phyloP scores from a whole-genome alignment of 805 yeast species.

The Naumovozyma dairenensis region DNA sequence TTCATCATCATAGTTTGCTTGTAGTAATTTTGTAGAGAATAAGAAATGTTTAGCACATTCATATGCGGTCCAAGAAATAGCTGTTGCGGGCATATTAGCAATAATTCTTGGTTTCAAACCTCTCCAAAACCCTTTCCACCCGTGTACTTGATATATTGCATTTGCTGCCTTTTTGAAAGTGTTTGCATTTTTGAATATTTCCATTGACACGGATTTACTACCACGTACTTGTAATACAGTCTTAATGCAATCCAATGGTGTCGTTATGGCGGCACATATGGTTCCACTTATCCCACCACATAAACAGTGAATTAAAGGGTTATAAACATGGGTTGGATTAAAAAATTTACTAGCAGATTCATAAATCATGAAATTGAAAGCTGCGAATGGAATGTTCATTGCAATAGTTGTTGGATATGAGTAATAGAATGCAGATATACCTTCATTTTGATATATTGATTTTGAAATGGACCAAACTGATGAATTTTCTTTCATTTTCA shows the following conservation, averaged over 20 bases:
- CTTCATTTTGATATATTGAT: conserved; percentile 50
- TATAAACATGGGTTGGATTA: conserved; percentile 71
- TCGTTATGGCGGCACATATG: conserved; percentile 90
- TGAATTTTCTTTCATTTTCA: conserved; percentile 18
- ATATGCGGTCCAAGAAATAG: conserved; percentile 96
- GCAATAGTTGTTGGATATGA: conserved; percentile 92
- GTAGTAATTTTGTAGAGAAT: conserved; percentile 1
- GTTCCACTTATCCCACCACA: conserved; percentile 95
- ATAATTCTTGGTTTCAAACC: conserved; percentile 88
- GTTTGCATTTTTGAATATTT: conserved; percentile 38
- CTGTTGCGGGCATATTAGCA: conserved; percentile 94
- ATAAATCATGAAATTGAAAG: conserved; percentile 86
- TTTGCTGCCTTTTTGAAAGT: conserved; percentile 68
- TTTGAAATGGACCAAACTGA: conserved; percentile 25
- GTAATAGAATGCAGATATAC: conserved; percentile 71
- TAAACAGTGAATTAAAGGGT: conserved; percentile 85
- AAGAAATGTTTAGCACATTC: conserved; percentile 79
- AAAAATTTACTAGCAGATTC: conserved; percentile 75
- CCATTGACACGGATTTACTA: conserved; percentile 33
- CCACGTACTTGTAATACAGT: conserved; percentile 85
- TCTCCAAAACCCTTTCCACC: conserved; percentile 60
- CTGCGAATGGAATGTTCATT: conserved; percentile 92
- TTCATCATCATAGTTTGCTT: too few species aligned
- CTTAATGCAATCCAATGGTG: conserved; percentile 90
- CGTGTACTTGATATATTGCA: conserved; percentile 54